Base-by-base conservation (phyloP, 2,329 filamentous ascomycete species). In the Calonectria hongkongensis region DNA sequence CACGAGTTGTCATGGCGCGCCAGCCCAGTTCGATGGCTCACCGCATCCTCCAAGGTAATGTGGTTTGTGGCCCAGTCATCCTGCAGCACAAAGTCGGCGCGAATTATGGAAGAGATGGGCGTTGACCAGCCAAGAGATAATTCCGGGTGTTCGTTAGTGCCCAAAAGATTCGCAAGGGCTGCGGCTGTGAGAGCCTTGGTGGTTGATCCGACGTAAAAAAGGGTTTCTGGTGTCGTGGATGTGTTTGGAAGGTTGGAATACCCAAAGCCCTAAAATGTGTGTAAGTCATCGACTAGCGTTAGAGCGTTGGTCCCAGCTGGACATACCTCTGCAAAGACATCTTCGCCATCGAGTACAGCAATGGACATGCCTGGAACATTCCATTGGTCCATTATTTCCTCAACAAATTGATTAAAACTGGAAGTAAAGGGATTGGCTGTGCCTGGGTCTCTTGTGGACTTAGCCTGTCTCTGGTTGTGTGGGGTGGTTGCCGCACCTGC, bases 171-270 rank as follows among this genome's bases (percentile, higher is more conserved):
- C 1, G 91, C 78, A 4, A 92, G 80, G 0, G 85, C 84, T 1
- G 89, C 89, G 0, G 87, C 86, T 0, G 87, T 88, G 60, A 89
- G 86, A 3, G 89, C 87, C 78, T 92, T 92, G 25, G 88, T 90
- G 0, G 86, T 90, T 51, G 88, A 91, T 2, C 86, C 91, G 2
- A 84, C 85, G 71, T 88, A 89, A 81, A 89, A 92, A 2, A 92
- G 83, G 0, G 89, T 91, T 30, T 87, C 82, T 69, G 62, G 84
- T 78, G 75, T 85, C 72, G 73, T 87, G 80, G 73, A 85, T 82
- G 33, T 84, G 84, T 86, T 87, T 72, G 73, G 81, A n/a, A 48
- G 45, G 28, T 18, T 10, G 83, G 27, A 0, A 36, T 71, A 75
- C 2, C 82, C 81, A 47, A 79, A 82, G 18, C 77, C 79, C 81